Percentiles rank a stretch among this genome's conserved stretches.
These are phyloP conservation scores for Perkinsus marinus DNA, from an alignment of 169 alveolate species.

Conservation along the genomic window DNA sequence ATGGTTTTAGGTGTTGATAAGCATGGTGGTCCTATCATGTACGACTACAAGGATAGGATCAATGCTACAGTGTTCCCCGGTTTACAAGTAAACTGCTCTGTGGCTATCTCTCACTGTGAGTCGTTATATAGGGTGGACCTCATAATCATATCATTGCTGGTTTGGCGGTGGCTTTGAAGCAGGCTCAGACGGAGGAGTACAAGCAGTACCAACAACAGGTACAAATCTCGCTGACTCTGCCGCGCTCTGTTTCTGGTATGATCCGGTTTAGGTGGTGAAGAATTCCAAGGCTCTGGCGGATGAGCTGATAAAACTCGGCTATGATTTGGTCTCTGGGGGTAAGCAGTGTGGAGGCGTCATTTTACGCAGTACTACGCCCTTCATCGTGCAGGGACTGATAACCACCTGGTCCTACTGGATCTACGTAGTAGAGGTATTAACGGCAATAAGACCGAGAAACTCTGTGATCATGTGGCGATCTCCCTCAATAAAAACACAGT, in stretches of 20 bases:
- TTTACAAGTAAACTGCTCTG: slow-evolving; percentile 93
- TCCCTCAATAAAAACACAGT: slow-evolving; percentile 70
- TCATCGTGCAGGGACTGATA: slow-evolving; percentile 72
- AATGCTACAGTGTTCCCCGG: slow-evolving; percentile 90
- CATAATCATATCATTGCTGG: slow-evolving; percentile 10
- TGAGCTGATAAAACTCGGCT: slow-evolving; percentile 41
- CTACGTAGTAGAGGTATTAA: slow-evolving; percentile 61
- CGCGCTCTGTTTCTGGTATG: too few species aligned
- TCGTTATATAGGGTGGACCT: neutral
- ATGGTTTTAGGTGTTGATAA: slow-evolving; percentile 18
- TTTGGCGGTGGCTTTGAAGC: slow-evolving; percentile 14
- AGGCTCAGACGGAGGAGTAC: slow-evolving; percentile 16
- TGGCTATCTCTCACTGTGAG: neutral
- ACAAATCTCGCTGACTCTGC: too few species aligned
- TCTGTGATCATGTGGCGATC: slow-evolving; percentile 60
- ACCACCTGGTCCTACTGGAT: slow-evolving; percentile 71
- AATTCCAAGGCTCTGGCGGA: slow-evolving; percentile 64
- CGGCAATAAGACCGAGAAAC: slow-evolving; percentile 56
- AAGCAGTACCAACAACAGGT: slow-evolving; percentile 1
- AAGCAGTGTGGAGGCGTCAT: neutral
- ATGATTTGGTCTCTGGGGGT: slow-evolving; percentile 44
- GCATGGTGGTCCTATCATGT: slow-evolving; percentile 12
- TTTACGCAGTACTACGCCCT: too few species aligned
- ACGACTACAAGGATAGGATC: slow-evolving; percentile 67
- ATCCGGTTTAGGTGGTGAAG: slow-evolving; percentile 10